Evolutionary conservation across 208 protist genomes (phyloP), one percentile per base, ranked within the genome.

Genomic region (Crithidia brevicula): DNA sequence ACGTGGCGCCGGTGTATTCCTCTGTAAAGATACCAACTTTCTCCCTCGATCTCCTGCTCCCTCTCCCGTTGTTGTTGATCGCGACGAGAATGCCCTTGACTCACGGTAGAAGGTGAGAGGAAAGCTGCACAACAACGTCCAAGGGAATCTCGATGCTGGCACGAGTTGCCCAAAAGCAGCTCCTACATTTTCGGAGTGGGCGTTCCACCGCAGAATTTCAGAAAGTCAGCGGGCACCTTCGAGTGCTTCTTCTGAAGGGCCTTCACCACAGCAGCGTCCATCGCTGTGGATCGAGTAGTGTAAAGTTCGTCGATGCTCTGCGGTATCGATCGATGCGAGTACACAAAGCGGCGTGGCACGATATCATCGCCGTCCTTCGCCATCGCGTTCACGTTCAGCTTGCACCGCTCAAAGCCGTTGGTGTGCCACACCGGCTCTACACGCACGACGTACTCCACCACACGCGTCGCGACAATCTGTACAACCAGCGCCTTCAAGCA

Each of bases 371-470:
- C 36, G 5, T 49, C 58, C 30, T 62, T 63, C 20, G 74, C 74
- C 10, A 89, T 85, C 22, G 74, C 59, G 20, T 30, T 20, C n/a
- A 83, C 66, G 38, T 84, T 64, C 9, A 92, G 74, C 46, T 70
- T 60, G 38, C 85, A 84, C 22, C 90, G 86, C 75, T 97, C 93
- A 56, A 77, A 92, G 11, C 89, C 90, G 60, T 85, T 90, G 56
- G 74, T 79, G 22, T 82, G 82, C 91, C 93, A 97, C 7, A 93
- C 82, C 38, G 89, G 87, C 82, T 97, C 93, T 20, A 86, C 87
- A 11, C 93, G 93, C 51, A 95, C 85, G 77, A 96, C 86, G 79
- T 97, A 97, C 82, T 97, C 93, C 69, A 86, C 88, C 52, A 97
- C 56, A 10, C 93, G 88, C 7, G 80, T 65, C n/a, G 75, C 69